Evolutionary conservation across 129 eudicot genomes (phyloP).

Genomic region (Deinandra increscens): DNA sequence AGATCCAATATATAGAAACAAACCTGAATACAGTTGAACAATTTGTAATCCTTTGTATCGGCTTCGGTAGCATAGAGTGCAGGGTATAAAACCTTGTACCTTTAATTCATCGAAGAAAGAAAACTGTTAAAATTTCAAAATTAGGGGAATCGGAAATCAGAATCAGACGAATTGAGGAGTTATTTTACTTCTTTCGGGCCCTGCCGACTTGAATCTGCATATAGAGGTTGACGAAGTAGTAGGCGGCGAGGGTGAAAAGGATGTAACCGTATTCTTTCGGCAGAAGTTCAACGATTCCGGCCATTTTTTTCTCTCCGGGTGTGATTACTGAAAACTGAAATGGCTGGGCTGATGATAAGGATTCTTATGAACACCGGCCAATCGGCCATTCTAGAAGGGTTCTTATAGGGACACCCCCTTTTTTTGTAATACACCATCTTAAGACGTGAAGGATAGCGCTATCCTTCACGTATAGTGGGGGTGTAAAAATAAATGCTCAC

Average conservation of each 20-base stretch:
- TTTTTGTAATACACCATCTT: too few relatives aligned
- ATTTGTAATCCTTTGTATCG: conserved; percentile 83
- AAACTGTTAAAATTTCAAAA: neutral
- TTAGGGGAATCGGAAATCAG: conserved; percentile 2
- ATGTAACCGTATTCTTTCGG: conserved; percentile 38
- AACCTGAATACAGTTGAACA: conserved; percentile 93
- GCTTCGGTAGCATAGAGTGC: conserved; percentile 80
- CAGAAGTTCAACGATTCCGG: conserved; percentile 33
- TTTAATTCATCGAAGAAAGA: too few relatives aligned
- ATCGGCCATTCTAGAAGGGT: too few relatives aligned
- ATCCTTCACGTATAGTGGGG: too few relatives aligned
- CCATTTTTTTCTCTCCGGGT: conserved; percentile 12
- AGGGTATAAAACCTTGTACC: conserved; percentile 79
- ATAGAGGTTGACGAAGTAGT: conserved; percentile 25
- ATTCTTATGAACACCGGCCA: too few relatives aligned
- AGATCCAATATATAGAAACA: conserved; percentile 39
- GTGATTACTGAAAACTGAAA: conserved; percentile 1
- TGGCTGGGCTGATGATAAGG: neutral
- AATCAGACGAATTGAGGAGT: neutral
- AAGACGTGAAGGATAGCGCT: too few relatives aligned
- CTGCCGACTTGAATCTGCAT: conserved; percentile 38
- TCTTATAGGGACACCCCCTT: too few relatives aligned
- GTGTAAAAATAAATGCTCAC: too few relatives aligned
- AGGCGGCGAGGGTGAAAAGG: conserved; percentile 23
- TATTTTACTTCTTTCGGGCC: conserved; percentile 37